Conservation (phyloP, 805 yeast species). For the Kazachstania africana region DNA sequence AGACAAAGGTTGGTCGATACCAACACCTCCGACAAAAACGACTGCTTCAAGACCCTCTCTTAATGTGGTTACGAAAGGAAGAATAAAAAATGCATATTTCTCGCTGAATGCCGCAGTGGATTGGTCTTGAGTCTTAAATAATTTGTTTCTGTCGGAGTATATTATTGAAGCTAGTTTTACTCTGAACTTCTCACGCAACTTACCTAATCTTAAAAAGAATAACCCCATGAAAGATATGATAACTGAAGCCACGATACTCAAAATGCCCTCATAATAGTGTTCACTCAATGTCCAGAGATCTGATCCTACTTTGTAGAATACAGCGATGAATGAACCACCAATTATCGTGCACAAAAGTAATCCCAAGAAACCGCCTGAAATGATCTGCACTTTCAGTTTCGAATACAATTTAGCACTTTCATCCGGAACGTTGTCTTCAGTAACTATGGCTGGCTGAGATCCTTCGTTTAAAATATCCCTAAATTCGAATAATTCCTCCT, state of each 20-base stretch:
- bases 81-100: constrained; percentile 57
- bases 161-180: constrained; percentile 40
- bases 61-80: constrained; percentile 77
- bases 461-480: not conserved
- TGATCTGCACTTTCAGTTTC: constrained; percentile 53
- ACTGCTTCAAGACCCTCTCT: constrained; percentile 90
- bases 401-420: constrained; percentile 26
- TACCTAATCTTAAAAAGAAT: constrained; percentile 68
- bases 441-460: too few relatives aligned
- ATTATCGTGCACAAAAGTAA: constrained; percentile 54
- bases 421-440: constrained; percentile 4
- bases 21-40: constrained; percentile 83
- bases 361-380: constrained; percentile 73
- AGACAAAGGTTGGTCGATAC: constrained; percentile 54
- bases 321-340: constrained; percentile 58
- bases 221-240: constrained; percentile 82
- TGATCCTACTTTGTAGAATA: constrained; percentile 67
- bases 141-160: constrained; percentile 20
- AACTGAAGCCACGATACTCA: constrained; percentile 65
- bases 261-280: constrained; percentile 78
- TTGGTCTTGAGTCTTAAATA: constrained; percentile 10
- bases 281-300: constrained; percentile 85
- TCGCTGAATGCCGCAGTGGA: constrained; percentile 32
- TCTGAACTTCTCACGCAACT: constrained; percentile 74
- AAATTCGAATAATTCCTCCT: constrained; percentile 19